Conservation (phyloP, 129 eudicot genomes). For the Smallanthus sonchifolius region DNA sequence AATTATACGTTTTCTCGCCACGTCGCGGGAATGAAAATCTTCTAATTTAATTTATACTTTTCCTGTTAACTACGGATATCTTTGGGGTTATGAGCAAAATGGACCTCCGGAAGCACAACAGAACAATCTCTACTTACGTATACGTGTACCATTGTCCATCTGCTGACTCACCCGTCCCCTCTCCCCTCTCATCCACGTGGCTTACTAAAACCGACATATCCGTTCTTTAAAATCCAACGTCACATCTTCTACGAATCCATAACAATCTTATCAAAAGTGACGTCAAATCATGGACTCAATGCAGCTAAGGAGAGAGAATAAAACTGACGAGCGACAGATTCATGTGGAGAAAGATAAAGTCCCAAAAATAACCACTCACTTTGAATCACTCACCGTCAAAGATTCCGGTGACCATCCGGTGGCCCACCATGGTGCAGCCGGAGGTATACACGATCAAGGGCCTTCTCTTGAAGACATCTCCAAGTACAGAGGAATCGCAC, state of each 20-base stretch:
- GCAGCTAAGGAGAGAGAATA: constrained; percentile 45
- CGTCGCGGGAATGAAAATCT: no score
- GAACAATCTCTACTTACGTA: neutral
- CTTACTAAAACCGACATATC: constrained; percentile 6
- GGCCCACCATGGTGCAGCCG: constrained; percentile 10
- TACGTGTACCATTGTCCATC: constrained; percentile 6
- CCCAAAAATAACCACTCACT: constrained; percentile 57
- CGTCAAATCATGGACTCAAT: constrained; percentile 55
- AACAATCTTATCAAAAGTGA: neutral
- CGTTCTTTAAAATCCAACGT: neutral
- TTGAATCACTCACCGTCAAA: constrained; percentile 48
- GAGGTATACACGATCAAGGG: constrained; percentile 11
- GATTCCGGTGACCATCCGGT: constrained; percentile 28
- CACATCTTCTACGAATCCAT: neutral
- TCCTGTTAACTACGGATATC: neutral
- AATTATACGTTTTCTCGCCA: no score
- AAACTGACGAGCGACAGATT: constrained; percentile 34
- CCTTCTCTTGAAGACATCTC: constrained; percentile 50
- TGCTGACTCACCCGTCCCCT: constrained; percentile 18
- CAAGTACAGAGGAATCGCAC: constrained; percentile 42
- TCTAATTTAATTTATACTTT: no score
- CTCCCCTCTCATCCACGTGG: constrained; percentile 15
- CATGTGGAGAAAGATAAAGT: constrained; percentile 59
- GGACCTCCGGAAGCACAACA: neutral
- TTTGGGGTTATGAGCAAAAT: neutral